Evolutionary conservation across 2,329 filamentous ascomycete species (phyloP).

Genomic region (Apiospora sp.): DNA sequence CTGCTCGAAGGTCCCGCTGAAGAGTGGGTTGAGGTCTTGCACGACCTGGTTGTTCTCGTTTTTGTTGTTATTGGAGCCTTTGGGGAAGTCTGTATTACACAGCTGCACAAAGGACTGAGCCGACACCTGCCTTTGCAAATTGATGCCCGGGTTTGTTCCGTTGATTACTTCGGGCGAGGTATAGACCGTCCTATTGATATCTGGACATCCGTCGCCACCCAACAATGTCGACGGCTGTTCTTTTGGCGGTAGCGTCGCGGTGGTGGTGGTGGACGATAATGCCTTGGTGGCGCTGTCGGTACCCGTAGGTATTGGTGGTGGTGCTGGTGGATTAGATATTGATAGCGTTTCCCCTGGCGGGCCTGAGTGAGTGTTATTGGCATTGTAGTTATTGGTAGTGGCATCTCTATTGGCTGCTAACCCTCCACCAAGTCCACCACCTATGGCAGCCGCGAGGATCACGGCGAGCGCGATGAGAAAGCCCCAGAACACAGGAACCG

Average conservation of each 20-base stretch:
- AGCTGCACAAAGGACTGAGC: background rate
- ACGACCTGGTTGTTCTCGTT: background rate
- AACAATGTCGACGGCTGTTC: background rate
- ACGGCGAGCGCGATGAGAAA: conserved; percentile 33
- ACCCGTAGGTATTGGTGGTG: background rate
- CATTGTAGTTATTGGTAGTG: too few relatives aligned
- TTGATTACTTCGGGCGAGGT: background rate
- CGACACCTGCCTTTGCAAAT: background rate
- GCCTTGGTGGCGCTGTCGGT: background rate
- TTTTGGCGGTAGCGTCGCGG: background rate
- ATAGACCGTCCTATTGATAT: background rate
- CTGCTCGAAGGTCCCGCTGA: conserved; percentile 37
- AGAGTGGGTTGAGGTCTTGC: conserved; percentile 35
- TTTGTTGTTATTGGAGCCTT: background rate
- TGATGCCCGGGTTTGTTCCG: background rate
- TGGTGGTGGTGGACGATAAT: background rate
- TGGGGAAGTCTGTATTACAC: background rate
- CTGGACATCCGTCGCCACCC: background rate
- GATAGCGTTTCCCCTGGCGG: background rate
- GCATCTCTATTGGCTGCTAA: too few relatives aligned
- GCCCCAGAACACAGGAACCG: conserved; percentile 36
- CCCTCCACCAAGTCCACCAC: background rate
- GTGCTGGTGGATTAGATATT: background rate
- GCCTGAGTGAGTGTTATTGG: too few relatives aligned
- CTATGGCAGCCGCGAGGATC: conserved; percentile 35